Conservation (phyloP, 371 early-diverging fungal species). For the Rhizomucor miehei region DNA sequence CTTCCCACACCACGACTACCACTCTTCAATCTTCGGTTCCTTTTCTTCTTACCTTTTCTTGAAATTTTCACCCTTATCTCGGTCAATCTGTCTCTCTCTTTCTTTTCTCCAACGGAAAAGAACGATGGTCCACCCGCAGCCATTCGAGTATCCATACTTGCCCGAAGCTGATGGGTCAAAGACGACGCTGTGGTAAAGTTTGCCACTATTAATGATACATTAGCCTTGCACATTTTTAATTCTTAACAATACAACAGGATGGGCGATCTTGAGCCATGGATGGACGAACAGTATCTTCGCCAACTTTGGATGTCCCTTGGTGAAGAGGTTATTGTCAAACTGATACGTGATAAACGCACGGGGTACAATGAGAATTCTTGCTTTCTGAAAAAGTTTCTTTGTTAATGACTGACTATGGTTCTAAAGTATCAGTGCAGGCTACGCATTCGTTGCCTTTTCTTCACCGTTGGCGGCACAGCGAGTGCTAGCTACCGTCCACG, state of each 20-base stretch:
- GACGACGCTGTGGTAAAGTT: conserved; percentile 1
- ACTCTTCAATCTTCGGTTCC: neutral
- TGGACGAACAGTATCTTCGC: conserved; percentile 77
- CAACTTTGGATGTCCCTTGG: conserved; percentile 72
- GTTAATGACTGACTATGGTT: neutral
- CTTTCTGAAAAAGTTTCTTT: neutral
- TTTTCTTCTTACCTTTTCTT: neutral
- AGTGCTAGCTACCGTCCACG: conserved; percentile 58
- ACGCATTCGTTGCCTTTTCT: conserved; percentile 76
- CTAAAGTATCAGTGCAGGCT: conserved; percentile 56
- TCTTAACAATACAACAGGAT: conserved; percentile 45
- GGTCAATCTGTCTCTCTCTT: neutral
- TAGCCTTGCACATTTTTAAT: neutral
- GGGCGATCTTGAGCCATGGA: conserved; percentile 86
- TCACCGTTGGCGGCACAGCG: conserved; percentile 32
- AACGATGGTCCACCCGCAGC: too few species aligned
- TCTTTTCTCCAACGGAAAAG: neutral
- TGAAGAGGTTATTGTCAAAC: conserved; percentile 78
- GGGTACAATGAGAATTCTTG: conserved; percentile 39
- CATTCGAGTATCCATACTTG: too few species aligned
- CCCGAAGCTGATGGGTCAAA: neutral
- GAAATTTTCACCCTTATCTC: neutral
- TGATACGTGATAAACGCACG: conserved; percentile 78
- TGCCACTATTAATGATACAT: neutral
- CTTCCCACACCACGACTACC: neutral